Evolutionary conservation across 2,329 filamentous ascomycete genomes (phyloP).

Genomic region (Epichloe uncinata): DNA sequence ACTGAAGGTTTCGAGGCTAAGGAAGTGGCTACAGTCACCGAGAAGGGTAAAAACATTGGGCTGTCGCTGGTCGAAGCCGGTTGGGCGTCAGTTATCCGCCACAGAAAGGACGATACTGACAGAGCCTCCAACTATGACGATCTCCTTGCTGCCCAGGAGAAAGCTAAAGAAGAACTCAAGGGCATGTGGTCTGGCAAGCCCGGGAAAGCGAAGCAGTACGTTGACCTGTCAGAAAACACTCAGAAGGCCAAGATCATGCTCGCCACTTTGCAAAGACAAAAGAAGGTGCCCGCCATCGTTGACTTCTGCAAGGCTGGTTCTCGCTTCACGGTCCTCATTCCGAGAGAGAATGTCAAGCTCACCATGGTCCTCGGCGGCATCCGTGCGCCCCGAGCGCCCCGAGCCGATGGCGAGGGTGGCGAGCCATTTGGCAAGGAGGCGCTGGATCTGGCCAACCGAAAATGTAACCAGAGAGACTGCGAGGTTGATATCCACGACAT

Average conservation of each 20-base stretch:
- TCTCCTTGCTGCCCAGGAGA: slow-evolving; percentile 65
- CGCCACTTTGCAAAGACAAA: slow-evolving; percentile 75
- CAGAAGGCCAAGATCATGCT: slow-evolving; percentile 95
- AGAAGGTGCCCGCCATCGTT: slow-evolving; percentile 82
- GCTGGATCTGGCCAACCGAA: slow-evolving; percentile 75
- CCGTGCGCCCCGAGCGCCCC: slow-evolving; percentile 74
- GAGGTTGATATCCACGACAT: slow-evolving; percentile 91
- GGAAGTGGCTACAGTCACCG: slow-evolving; percentile 79
- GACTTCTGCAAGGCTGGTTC: slow-evolving; percentile 98
- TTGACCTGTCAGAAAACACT: slow-evolving; percentile 80
- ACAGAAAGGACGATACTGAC: slow-evolving; percentile 89
- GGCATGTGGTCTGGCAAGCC: slow-evolving; percentile 92
- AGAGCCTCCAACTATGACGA: slow-evolving; percentile 90
- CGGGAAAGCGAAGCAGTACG: slow-evolving; percentile 67
- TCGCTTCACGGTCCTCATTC: slow-evolving; percentile 81
- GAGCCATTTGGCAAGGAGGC: slow-evolving; percentile 95
- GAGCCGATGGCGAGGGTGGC: slow-evolving; percentile 58
- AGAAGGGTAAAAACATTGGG: slow-evolving; percentile 78
- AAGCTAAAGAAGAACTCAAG: slow-evolving; percentile 75
- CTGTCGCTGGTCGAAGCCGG: slow-evolving; percentile 80
- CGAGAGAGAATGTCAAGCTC: slow-evolving; percentile 85
- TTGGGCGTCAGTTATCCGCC: slow-evolving; percentile 86
- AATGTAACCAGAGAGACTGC: slow-evolving; percentile 86
- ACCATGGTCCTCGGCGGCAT: slow-evolving; percentile 92
- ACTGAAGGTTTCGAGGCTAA: slow-evolving; percentile 86